Evolutionary conservation across 345 rosid species (phyloP), one percentile per base, ranked within the genome.

Genomic region (Nasturtium officinale): DNA sequence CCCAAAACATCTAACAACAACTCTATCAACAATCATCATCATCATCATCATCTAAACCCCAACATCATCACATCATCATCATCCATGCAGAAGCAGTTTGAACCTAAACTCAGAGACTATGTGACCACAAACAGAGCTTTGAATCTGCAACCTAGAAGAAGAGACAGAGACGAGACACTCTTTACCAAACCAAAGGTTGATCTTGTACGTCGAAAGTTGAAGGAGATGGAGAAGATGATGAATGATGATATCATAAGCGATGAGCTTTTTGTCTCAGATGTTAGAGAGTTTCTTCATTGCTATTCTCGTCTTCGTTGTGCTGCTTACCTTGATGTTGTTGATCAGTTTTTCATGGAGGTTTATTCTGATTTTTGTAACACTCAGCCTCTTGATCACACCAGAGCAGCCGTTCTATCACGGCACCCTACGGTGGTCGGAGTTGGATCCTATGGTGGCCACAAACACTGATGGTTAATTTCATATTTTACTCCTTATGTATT

Each of bases 291-390:
- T 67, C 78, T 88, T 3, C 83, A 88, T 69, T 92, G 85, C 77
- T 92, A 92, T 78, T 88, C 96, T 37, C 82, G 90, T 26, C 86
- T 92, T 15, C 85, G 86, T 6, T 92, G 87, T n/a, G 84, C 89
- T 32, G 84, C 85, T 42, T 92, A 87, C 79, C 51, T 83, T 15
- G 92, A 86, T 45, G 85, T 92, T 42, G 85, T 88, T 23, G 98
- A 92, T 52, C 81, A 77, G 66, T 87, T 89, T 73, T 90, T 92
- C 86, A 69, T 83, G 77, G 90, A 92, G 11, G 79, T 92, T 21
- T 87, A 82, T 46, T 74, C 82, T 11, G 97, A 92, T 16, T 67
- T 85, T 38, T 67, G 57, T 62, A 55, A 3, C 46, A n/a, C 29
- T 61, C 70, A 45, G 38, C 28, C 15, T 50, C 50, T 53, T 21